These are phyloP conservation scores for Silene latifolia DNA, from an alignment of 148 eudicot species.

Conservation along the genomic window DNA sequence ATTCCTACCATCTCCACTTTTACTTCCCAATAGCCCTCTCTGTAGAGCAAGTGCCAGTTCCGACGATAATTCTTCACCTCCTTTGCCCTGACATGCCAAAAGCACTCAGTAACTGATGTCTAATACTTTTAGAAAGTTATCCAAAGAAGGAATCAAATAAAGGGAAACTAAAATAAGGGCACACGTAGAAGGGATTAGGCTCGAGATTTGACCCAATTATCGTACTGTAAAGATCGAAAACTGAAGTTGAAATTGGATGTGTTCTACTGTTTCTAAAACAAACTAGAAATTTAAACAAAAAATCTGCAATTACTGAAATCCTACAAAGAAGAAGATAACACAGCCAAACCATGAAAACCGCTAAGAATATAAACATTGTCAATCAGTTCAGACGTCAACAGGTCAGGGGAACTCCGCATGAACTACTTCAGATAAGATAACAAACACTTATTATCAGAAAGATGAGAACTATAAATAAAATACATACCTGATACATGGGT, in stretches of 20 bases:
- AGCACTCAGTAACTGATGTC: neutral
- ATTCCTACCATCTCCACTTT: too few relatives aligned
- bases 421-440: neutral
- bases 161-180: neutral
- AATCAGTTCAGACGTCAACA: neutral
- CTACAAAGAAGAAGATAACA: neutral
- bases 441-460: conserved; percentile 8
- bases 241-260: neutral
- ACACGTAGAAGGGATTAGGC: neutral
- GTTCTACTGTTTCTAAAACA: neutral
- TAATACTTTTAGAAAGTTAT: neutral
- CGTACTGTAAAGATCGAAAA: neutral
- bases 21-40: too few relatives aligned
- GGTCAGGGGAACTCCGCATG: neutral
- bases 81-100: too few relatives aligned
- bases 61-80: too few relatives aligned
- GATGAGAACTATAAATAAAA: conserved; percentile 11
- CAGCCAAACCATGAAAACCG: neutral
- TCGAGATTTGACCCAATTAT: neutral
- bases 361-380: neutral
- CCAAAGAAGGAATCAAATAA: neutral
- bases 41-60: too few relatives aligned
- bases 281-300: neutral
- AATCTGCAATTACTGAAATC: too few relatives aligned
- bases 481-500: conserved; percentile 68